Evolutionary conservation across 2,329 filamentous ascomycete genomes (phyloP).

Genomic region (Sarocladiaceae sp.): DNA sequence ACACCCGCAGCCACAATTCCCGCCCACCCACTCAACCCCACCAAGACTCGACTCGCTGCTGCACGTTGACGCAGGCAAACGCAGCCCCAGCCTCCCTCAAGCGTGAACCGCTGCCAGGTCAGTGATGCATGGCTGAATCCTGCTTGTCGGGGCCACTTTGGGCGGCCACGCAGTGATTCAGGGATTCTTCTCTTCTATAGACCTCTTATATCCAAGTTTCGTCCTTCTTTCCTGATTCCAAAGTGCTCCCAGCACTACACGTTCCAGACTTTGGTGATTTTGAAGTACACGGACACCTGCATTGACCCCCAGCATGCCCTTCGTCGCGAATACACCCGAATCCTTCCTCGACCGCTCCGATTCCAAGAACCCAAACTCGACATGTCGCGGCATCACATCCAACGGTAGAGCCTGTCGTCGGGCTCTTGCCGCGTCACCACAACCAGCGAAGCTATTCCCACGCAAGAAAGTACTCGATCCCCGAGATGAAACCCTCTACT

Average conservation of each 20-base stretch:
- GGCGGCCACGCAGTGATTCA: not conserved
- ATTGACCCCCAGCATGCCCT: conserved; percentile 28
- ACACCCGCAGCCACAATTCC: not conserved
- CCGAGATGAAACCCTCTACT: conserved; percentile 65
- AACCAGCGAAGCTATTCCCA: conserved; percentile 18
- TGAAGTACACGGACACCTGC: not conserved
- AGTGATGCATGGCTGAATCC: not conserved
- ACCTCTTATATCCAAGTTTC: not conserved
- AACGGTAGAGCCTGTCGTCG: conserved; percentile 81
- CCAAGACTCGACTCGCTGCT: not conserved
- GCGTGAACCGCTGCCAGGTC: conserved; percentile 4
- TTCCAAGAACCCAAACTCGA: conserved; percentile 77
- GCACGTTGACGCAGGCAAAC: conserved; percentile 6
- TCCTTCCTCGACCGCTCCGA: conserved; percentile 73
- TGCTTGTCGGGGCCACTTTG: not conserved
- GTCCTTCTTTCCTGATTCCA: not conserved
- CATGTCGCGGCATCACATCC: conserved; percentile 83
- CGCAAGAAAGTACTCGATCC: conserved; percentile 37
- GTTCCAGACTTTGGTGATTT: too few species aligned
- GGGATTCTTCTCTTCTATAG: not conserved
- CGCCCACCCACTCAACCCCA: not conserved
- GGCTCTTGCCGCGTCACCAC: conserved; percentile 49
- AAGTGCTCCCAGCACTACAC: too few species aligned
- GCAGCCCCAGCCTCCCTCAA: conserved; percentile 9
- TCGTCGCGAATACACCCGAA: conserved; percentile 65